A percentile compares a stretch with the other conserved stretches of the same genome.
These are phyloP conservation scores for Colletotrichum cereale DNA, from an alignment of 2,329 filamentous ascomycete species.

Conservation along the genomic window DNA sequence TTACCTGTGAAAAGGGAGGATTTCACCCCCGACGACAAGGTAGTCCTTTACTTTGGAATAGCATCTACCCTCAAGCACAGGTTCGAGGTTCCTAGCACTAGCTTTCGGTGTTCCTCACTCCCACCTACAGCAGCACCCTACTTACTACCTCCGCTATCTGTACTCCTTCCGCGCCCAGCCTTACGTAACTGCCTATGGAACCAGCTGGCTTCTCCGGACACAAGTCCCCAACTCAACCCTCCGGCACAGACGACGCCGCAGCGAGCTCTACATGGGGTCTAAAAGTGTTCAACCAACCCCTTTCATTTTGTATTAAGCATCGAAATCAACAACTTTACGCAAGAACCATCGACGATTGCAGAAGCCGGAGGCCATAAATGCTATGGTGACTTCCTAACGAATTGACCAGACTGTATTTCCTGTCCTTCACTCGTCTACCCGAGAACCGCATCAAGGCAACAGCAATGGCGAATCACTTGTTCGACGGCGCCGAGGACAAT, in stretches of 20 bases:
- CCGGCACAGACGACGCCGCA: not conserved
- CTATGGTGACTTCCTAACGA: not conserved
- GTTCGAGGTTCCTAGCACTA: not conserved
- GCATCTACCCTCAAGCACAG: not conserved
- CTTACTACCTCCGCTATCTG: not conserved
- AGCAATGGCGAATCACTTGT: not conserved
- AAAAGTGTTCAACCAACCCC: not conserved
- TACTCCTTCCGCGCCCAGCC: not conserved
- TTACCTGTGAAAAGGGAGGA: no score
- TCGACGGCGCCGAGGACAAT: not conserved
- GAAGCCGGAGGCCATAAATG: not conserved
- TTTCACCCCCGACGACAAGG: not conserved
- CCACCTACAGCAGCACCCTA: not conserved
- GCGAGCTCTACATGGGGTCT: not conserved
- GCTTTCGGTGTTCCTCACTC: not conserved
- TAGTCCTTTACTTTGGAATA: not conserved
- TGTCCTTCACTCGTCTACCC: not conserved
- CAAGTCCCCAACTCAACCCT: conserved; percentile 11
- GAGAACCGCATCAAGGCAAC: not conserved
- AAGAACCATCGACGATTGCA: not conserved
- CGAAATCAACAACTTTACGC: not conserved
- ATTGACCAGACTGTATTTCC: not conserved
- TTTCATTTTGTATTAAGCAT: not conserved
- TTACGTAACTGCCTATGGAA: conserved; percentile 20
- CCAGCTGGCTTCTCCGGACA: conserved; percentile 12